A percentile compares a stretch with the other conserved stretches of the same genome.
phyloP scores from a whole-genome alignment of 768 basidiomycete species.

The Boletus eberwhitei region DNA sequence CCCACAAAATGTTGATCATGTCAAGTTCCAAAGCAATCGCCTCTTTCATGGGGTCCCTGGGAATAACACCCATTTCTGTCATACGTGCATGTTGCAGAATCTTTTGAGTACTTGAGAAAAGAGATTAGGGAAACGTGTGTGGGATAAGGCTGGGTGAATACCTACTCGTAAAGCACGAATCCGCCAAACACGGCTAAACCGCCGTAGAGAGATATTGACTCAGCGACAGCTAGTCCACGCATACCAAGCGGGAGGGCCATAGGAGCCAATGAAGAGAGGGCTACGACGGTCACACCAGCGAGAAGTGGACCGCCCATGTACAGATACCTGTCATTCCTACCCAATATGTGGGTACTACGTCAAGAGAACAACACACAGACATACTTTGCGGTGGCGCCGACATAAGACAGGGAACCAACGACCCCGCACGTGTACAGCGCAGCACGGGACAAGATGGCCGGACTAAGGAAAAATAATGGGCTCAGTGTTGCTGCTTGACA shows the following conservation, averaged over 20 bases:
- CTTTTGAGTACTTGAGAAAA: slow-evolving; percentile 63
- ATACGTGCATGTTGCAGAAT: slow-evolving; percentile 73
- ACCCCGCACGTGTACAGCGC: slow-evolving; percentile 85
- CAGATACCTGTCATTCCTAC: slow-evolving; percentile 74
- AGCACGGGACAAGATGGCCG: slow-evolving; percentile 81
- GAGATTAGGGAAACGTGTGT: neutral
- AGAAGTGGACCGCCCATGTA: slow-evolving; percentile 86
- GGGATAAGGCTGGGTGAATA: neutral
- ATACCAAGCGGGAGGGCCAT: slow-evolving; percentile 85
- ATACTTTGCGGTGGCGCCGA: slow-evolving; percentile 83
- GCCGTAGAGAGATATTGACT: slow-evolving; percentile 80
- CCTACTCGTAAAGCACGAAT: slow-evolving; percentile 84
- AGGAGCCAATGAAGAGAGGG: slow-evolving; percentile 81
- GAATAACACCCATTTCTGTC: slow-evolving; percentile 63
- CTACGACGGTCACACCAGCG: slow-evolving; percentile 86
- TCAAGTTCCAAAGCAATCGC: slow-evolving; percentile 77
- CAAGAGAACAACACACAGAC: slow-evolving; percentile 10
- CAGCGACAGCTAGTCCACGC: slow-evolving; percentile 70
- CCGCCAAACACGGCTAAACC: slow-evolving; percentile 86
- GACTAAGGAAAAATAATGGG: slow-evolving; percentile 85
- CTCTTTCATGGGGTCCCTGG: slow-evolving; percentile 74
- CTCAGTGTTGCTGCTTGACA: slow-evolving; percentile 85
- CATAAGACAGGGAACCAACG: slow-evolving; percentile 81
- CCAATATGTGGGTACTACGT: neutral
- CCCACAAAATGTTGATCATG: slow-evolving; percentile 88